phyloP scores from a whole-genome alignment of 306 rosid species.

The Pyrus communis region DNA sequence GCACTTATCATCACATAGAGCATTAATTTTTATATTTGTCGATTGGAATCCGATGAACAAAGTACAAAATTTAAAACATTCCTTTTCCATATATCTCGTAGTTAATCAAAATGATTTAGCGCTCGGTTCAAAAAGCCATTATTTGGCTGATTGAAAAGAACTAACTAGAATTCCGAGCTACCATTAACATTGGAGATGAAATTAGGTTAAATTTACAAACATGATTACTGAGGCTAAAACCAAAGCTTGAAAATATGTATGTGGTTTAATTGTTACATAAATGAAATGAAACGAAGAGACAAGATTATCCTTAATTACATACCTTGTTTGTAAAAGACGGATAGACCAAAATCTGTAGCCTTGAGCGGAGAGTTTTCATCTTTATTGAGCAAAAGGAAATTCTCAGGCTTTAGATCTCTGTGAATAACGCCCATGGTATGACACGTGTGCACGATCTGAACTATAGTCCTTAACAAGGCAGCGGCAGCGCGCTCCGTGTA shows the following conservation, averaged over 20 bases:
- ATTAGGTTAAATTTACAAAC: not conserved
- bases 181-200: not conserved
- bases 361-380: slow-evolving; percentile 82
- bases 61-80: too few species aligned
- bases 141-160: not conserved
- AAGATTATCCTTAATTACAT: not conserved
- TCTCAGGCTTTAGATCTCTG: slow-evolving; percentile 97
- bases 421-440: slow-evolving; percentile 98
- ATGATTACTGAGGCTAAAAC: not conserved
- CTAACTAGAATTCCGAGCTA: not conserved
- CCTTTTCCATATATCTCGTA: not conserved
- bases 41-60: not conserved
- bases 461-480: slow-evolving; percentile 67
- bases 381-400: slow-evolving; percentile 76
- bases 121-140: not conserved
- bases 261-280: not conserved
- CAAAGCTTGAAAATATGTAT: not conserved
- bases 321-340: slow-evolving; percentile 97
- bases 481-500: slow-evolving; percentile 95
- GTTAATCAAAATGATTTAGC: not conserved
- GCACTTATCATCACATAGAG: not conserved
- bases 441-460: slow-evolving; percentile 83
- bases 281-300: not conserved
- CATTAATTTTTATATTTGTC: not conserved
- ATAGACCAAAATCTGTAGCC: slow-evolving; percentile 94